A percentile compares a stretch with the other conserved stretches of the same genome.
Evolutionary conservation across 2,329 filamentous ascomycete species (phyloP).

Genomic region (Daldinia sp.): DNA sequence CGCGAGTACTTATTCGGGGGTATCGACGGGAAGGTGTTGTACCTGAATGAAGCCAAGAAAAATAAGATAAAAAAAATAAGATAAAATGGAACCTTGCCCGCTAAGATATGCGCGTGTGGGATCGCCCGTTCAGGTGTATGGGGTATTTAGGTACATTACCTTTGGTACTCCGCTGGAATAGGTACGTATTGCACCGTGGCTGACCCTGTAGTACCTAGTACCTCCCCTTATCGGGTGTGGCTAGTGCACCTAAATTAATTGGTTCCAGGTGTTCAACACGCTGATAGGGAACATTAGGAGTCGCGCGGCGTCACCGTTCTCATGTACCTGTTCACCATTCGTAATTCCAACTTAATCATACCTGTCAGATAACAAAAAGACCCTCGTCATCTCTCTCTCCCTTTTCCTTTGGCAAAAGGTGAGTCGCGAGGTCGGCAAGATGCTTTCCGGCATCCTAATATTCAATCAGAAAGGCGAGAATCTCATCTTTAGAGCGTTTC

Average conservation of each 20-base stretch:
- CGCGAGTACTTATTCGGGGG: too few species aligned
- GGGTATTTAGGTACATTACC: background rate
- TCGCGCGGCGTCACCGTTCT: background rate
- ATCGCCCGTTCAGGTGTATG: too few species aligned
- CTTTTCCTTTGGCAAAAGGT: constrained; percentile 9
- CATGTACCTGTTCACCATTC: background rate
- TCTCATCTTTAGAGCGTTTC: constrained; percentile 98
- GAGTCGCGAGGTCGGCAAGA: constrained; percentile 56
- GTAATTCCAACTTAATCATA: constrained; percentile 1
- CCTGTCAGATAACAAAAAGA: background rate
- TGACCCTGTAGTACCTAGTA: background rate
- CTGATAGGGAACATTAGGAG: background rate
- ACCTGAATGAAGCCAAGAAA: too few species aligned
- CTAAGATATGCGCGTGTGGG: too few species aligned
- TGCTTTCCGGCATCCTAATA: constrained; percentile 96
- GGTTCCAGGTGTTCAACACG: background rate
- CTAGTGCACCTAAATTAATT: background rate
- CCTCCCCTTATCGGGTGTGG: background rate
- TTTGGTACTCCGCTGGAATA: background rate
- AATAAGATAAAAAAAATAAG: too few species aligned
- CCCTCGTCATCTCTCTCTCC: background rate
- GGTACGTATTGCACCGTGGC: background rate
- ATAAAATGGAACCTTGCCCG: too few species aligned
- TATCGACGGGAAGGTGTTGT: too few species aligned
- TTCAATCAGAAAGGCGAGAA: constrained; percentile 99